Percentiles rank a stretch among this genome's conserved stretches.
Conservation (phyloP, 1,284 basidiomycete species). For the Irpex sp. region DNA sequence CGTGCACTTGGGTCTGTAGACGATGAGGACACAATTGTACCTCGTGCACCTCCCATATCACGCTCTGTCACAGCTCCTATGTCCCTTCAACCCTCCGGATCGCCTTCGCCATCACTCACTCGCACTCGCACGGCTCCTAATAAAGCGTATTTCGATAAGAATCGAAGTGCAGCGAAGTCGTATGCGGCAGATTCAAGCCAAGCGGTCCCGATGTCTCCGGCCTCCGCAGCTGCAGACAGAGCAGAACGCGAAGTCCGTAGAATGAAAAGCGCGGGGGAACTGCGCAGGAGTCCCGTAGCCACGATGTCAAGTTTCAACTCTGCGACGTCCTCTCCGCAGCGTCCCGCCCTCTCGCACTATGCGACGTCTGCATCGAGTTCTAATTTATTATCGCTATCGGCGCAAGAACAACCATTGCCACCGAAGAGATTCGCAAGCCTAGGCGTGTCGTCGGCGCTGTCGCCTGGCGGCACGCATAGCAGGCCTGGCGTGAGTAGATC, state of each 20-base stretch:
- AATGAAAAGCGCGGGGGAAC: slow-evolving; percentile 86
- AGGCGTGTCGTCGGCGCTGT: slow-evolving; percentile 39
- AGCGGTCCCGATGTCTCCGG: slow-evolving; percentile 5
- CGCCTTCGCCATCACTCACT: slow-evolving; percentile 43
- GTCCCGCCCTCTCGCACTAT: slow-evolving; percentile 46
- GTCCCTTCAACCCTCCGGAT: slow-evolving; percentile 25
- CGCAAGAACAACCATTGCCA: slow-evolving; percentile 34
- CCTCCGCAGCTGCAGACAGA: slow-evolving; percentile 23
- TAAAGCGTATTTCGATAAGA: slow-evolving; percentile 52
- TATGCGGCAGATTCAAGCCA: slow-evolving; percentile 7
- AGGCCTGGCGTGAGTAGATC: slow-evolving; percentile 24
- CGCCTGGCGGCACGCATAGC: slow-evolving; percentile 18
- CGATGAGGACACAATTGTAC: slow-evolving; percentile 72
- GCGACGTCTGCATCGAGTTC: slow-evolving; percentile 60
- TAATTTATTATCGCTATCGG: slow-evolving; percentile 44
- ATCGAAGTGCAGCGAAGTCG: slow-evolving; percentile 27
- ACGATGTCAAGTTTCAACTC: slow-evolving; percentile 18
- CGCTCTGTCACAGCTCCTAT: slow-evolving; percentile 41
- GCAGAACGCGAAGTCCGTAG: slow-evolving; percentile 66
- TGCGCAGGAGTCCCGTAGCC: slow-evolving; percentile 44
- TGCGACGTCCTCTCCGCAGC: slow-evolving; percentile 32
- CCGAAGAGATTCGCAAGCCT: slow-evolving; percentile 67
- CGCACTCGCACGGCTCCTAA: slow-evolving; percentile 73
- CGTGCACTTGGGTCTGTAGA: slow-evolving; percentile 31
- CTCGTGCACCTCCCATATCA: slow-evolving; percentile 49